These are phyloP conservation scores for Neurospora intermedia DNA, from an alignment of 495 filamentous ascomycete genomes.

Conservation along the genomic window DNA sequence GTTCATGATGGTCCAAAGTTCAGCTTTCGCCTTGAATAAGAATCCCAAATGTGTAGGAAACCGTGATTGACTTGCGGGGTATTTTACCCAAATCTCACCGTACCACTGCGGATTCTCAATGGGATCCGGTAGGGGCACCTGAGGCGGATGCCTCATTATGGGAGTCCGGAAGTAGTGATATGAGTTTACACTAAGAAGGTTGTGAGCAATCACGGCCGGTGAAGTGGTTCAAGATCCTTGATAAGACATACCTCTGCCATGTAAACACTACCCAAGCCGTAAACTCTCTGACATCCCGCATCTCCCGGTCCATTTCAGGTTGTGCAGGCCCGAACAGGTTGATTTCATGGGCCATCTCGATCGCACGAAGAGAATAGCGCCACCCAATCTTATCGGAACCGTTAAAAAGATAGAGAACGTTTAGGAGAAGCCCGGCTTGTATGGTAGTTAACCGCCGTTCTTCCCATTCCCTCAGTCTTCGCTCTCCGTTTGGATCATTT, in stretches of 20 bases:
- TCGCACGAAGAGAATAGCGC: constrained; percentile 19
- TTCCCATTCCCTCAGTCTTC: constrained; percentile 14
- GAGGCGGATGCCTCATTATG: constrained; percentile 15
- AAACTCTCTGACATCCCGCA: constrained; percentile 17
- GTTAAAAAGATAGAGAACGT: constrained; percentile 19
- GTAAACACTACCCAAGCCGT: constrained; percentile 28
- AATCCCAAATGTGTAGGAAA: constrained; percentile 17
- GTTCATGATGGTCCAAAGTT: constrained; percentile 25
- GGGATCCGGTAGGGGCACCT: constrained; percentile 21
- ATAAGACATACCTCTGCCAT: constrained; percentile 26
- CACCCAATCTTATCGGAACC: constrained; percentile 28
- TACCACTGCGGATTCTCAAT: constrained; percentile 21
- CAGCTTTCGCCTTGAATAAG: constrained; percentile 23
- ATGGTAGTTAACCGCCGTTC: constrained; percentile 21
- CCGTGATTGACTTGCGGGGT: constrained; percentile 16
- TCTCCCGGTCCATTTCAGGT: constrained; percentile 1
- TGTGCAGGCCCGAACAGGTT: constrained; percentile 12
- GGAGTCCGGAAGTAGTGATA: constrained; percentile 22
- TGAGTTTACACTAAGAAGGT: constrained; percentile 7
- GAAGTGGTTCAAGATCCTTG: constrained; percentile 4
- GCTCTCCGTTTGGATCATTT: constrained; percentile 12
- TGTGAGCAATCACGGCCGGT: background rate
- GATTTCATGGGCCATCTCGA: constrained; percentile 25
- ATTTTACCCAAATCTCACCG: constrained; percentile 29
- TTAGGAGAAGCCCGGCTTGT: constrained; percentile 23